Evolutionary conservation across 1,139 yeast genomes (phyloP), one percentile per base, ranked within the genome.

Genomic region (Candida freyschussii): DNA sequence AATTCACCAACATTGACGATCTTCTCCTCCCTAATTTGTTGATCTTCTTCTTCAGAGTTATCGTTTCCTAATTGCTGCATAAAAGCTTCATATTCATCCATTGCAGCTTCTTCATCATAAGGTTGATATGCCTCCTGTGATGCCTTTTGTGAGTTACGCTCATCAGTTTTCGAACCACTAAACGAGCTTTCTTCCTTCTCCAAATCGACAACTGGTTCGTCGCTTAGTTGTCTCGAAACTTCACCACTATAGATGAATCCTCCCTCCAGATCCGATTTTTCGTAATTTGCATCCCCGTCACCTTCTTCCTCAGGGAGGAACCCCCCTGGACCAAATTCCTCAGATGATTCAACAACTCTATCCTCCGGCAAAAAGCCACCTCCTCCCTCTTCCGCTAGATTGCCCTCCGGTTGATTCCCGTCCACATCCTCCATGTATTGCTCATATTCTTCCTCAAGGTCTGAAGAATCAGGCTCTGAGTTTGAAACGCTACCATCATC

Each of bases 401-500:
- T 31, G n/a, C 11, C 27, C 9, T 21, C 30, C 11, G 33, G 35
- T 16, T 38, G 40, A 4, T 30, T 36, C 9, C 24, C 28, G 5
- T 35, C 34, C 24, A 31, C 40, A 26, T 42, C 35, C 2, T 29
- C 39, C 13, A 41, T 18, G 21, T 41, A 43, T 3, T 41, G 39
- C 7, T 41, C 42, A 22, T 37, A 44, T 21, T 45, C 50, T 17
- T 32, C 26, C 23, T 40, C 40, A 8, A 40, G 12, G 9, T 24
- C 23, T 7, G 41, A 43, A 11, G 26, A 29, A 23, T 37, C 45
- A 7, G 26, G 34, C 4, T 39, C 45, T 4, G 41, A 36, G 11
- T 17, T 34, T 7, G 21, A 26, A 47, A 47, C 39, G 19, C 45
- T 48, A 15, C 41, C 48, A 8, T 41, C 50, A 27, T 53, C 57